Conservation (phyloP, 2,329 filamentous ascomycete genomes). For the Chlorencoelia australis region DNA sequence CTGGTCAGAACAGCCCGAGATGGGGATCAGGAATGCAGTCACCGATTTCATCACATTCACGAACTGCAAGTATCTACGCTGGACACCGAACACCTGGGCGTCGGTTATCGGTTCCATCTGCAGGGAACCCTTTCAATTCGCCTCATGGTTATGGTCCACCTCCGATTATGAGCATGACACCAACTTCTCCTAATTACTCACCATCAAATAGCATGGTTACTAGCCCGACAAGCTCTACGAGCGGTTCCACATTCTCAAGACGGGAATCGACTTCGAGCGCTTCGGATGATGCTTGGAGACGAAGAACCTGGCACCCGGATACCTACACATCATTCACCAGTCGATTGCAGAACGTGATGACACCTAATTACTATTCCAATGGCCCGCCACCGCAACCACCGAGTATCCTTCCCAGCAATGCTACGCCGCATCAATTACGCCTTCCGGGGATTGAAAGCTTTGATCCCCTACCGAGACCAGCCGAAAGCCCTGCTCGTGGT, state of each 20-base stretch:
- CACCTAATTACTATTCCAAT: conserved; percentile 46
- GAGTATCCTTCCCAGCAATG: conserved; percentile 20
- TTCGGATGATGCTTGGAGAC: conserved; percentile 65
- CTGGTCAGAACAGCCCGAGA: conserved; percentile 64
- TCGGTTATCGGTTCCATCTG: conserved; percentile 73
- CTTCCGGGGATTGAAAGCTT: conserved; percentile 91
- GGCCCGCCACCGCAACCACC: conserved; percentile 19
- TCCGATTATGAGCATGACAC: conserved; percentile 43
- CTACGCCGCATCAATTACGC: conserved; percentile 41
- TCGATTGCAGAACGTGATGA: conserved; percentile 65
- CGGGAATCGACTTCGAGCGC: conserved; percentile 54
- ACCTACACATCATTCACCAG: conserved; percentile 57
- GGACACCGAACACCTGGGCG: conserved; percentile 59
- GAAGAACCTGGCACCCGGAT: conserved; percentile 86
- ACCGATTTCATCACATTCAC: conserved; percentile 58
- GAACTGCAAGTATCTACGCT: conserved; percentile 62
- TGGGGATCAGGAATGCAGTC: conserved; percentile 61
- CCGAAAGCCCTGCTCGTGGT: conserved; percentile 52
- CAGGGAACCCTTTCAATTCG: conserved; percentile 62
- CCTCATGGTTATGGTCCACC: conserved; percentile 49
- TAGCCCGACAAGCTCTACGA: conserved; percentile 55
- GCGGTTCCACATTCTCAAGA: conserved; percentile 46
- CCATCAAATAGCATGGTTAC: conserved; percentile 49
- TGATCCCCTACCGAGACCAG: conserved; percentile 58
- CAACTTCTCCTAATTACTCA: conserved; percentile 45